Evolutionary conservation across 2,329 filamentous ascomycete species (phyloP).

Genomic region (Cladosporium sp.): DNA sequence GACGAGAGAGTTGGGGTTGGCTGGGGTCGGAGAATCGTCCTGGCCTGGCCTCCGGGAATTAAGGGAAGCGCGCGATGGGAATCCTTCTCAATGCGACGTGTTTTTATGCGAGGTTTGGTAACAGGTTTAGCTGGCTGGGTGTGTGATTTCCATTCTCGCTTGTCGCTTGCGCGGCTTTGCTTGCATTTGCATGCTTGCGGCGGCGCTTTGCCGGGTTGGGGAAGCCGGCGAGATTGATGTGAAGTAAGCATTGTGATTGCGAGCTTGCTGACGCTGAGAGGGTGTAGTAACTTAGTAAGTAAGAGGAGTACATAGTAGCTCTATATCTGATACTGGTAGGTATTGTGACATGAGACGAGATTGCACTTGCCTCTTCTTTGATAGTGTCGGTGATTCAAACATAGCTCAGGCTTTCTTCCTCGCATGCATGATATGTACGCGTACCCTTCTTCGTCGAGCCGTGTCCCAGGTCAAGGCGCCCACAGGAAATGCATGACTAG

Average conservation of each 20-base stretch:
- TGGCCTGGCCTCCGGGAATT: background rate
- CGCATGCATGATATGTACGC: background rate
- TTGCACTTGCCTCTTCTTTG: background rate
- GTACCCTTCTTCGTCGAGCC: background rate
- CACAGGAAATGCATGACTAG: background rate
- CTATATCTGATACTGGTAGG: background rate
- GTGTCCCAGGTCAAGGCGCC: background rate
- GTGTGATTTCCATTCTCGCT: background rate
- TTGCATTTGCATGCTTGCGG: background rate
- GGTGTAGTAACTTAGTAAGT: background rate
- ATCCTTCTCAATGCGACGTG: background rate
- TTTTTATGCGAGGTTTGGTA: background rate
- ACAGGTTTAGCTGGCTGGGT: background rate
- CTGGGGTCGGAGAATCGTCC: background rate
- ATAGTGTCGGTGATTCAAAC: background rate
- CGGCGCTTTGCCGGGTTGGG: background rate
- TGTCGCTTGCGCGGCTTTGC: background rate
- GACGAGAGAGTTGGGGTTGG: background rate
- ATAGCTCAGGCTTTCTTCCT: background rate
- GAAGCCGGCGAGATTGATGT: background rate
- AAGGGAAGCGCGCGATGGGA: background rate
- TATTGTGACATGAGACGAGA: background rate
- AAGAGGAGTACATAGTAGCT: background rate
- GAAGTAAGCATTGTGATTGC: background rate
- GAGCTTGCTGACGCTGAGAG: background rate